Evolutionary conservation across 257 asterid species (phyloP), one percentile per base, ranked within the genome.

Genomic region (Gynochthodes officinalis): DNA sequence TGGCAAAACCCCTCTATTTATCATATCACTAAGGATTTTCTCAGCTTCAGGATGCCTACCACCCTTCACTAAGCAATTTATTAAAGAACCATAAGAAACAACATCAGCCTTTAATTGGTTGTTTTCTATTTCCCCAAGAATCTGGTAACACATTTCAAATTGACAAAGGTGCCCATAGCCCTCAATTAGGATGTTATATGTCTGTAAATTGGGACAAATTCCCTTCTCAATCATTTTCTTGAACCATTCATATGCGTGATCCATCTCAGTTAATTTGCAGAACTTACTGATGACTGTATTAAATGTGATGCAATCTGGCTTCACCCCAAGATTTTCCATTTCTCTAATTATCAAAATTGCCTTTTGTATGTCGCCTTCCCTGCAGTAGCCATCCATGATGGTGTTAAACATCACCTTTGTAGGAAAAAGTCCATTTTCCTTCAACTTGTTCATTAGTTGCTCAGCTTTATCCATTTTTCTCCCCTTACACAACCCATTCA

Each of bases 121-220:
- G 57, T 35, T 75, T 55, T 89, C 92, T 90, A 93, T 93, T 70
- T 89, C 95, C 54, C 86, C 96, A 52, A 93, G 88, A 81, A 87
- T 80, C 82, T 83, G 76, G 48, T 88, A 81, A 78, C 97, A 89
- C 82, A 69, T 83, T 21, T 85, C 89, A 42, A 90, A 86, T 63
- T 84, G 85, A 74, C 74, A 62, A 58, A 49, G 71, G 55, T 75
- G 81, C 49, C 94, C 96, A 54, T 84, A 86, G 64, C 90, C 96
- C 35, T 83, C 78, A 27, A 89, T 83, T 69, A 93, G 82, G 77
- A 89, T 90, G 84, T 86, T 90, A 74, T 86, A 91, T 1, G 98
- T 85, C 84, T 84, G 87, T 16, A 86, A 79, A 65, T 75, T 77
- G 1, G 92, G 96, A 70, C 77, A 64, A 77, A 89, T 71, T 57